Conservation (phyloP, 495 filamentous ascomycete species). For the Achaetomiella virescens region DNA sequence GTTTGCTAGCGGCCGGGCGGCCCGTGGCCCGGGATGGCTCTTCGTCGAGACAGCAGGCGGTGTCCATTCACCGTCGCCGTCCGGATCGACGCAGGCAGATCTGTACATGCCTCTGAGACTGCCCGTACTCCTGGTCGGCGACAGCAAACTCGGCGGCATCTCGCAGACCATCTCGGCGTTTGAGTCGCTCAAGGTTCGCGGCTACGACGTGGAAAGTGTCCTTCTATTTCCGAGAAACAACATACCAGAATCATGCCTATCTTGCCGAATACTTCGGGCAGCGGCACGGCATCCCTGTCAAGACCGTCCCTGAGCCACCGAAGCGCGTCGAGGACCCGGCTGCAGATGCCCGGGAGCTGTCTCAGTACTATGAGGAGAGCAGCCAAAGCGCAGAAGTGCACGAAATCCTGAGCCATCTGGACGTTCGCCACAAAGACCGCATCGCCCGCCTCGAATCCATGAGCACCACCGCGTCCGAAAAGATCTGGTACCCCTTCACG, state of each 20-base stretch:
- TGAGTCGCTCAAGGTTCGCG: conserved; percentile 64
- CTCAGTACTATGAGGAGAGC: conserved; percentile 3
- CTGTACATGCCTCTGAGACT: conserved; percentile 63
- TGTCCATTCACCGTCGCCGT: conserved; percentile 65
- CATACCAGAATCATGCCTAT: conserved; percentile 61
- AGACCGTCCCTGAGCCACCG: conserved; percentile 48
- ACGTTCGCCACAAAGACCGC: conserved; percentile 43
- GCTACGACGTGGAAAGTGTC: conserved; percentile 65
- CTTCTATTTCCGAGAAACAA: conserved; percentile 55
- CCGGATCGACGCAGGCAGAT: conserved; percentile 68
- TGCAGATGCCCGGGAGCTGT: conserved; percentile 20
- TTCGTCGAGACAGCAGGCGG: conserved; percentile 75
- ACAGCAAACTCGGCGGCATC: conserved; percentile 67
- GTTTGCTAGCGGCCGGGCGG: conserved; percentile 39
- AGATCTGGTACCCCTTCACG: conserved; percentile 79
- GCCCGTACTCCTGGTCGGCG: conserved; percentile 66
- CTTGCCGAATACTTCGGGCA: conserved; percentile 53
- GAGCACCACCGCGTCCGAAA: conserved; percentile 46
- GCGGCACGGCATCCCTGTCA: conserved; percentile 48
- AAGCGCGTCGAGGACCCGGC: background rate
- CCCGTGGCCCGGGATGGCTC: conserved; percentile 36
- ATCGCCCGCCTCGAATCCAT: conserved; percentile 53
- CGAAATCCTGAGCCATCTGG: conserved; percentile 43
- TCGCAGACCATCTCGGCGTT: conserved; percentile 67
- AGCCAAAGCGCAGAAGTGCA: background rate